Conservation (phyloP, 495 filamentous ascomycete species). For the Tuber umbilicatum region DNA sequence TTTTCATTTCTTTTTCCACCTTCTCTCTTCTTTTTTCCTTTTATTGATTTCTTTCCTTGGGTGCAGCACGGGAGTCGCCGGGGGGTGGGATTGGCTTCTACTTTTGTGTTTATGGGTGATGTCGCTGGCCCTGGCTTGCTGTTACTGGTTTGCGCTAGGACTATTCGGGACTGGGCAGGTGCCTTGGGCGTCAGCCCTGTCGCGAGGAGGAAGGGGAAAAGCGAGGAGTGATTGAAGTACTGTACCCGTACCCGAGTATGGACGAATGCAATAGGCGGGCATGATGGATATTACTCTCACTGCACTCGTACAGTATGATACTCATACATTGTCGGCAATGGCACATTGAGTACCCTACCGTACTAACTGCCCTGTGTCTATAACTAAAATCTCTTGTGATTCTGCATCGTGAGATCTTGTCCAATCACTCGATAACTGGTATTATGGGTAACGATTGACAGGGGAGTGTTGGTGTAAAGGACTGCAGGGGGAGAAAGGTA, state of each 20-base stretch:
- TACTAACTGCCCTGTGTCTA: neutral
- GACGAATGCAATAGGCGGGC: neutral
- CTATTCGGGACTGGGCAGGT: neutral
- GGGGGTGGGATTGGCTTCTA: neutral
- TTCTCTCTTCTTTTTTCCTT: neutral
- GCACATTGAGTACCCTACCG: neutral
- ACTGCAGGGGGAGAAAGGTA: neutral
- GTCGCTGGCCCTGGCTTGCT: conserved; percentile 2
- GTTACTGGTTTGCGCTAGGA: neutral
- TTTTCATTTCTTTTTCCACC: neutral
- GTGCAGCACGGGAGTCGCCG: neutral
- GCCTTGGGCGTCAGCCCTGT: conserved; percentile 4
- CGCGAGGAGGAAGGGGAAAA: neutral
- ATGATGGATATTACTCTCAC: neutral
- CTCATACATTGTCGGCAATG: neutral
- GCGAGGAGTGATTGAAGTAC: neutral
- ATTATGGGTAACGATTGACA: neutral
- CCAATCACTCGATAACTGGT: neutral
- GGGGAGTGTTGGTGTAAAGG: too few relatives aligned
- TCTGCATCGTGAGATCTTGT: neutral
- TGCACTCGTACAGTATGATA: too few relatives aligned
- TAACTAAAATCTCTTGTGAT: neutral
- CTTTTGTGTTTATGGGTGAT: neutral
- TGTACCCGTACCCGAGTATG: too few relatives aligned
- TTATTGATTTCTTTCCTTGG: neutral